A percentile compares a stretch with the other conserved stretches of the same genome.
Conservation (phyloP, 805 yeast species). For the Ogataea wickerhamii region DNA sequence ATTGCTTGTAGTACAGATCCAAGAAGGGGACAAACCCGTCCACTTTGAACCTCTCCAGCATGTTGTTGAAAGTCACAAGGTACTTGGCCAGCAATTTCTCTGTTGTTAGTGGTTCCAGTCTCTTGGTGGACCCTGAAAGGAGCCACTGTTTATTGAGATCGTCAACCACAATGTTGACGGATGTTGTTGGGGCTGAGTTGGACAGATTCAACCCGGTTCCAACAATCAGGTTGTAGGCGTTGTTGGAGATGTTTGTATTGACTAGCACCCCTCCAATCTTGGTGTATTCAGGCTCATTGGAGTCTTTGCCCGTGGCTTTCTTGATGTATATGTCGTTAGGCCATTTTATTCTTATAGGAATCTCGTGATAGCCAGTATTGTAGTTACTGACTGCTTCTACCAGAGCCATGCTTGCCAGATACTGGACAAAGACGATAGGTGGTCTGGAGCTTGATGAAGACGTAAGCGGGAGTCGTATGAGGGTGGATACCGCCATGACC, state of each 20-base stretch:
- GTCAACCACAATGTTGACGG: conserved; percentile 67
- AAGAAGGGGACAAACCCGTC: conserved; percentile 70
- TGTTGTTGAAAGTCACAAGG: conserved; percentile 59
- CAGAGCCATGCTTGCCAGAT: conserved; percentile 76
- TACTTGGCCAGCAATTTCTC: conserved; percentile 64
- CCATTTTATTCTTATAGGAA: conserved; percentile 90
- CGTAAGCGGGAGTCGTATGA: conserved; percentile 51
- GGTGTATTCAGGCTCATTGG: conserved; percentile 55
- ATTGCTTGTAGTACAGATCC: conserved; percentile 67
- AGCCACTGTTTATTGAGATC: conserved; percentile 54
- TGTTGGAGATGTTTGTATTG: conserved; percentile 65
- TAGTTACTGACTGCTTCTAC: conserved; percentile 71
- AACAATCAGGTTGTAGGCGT: conserved; percentile 61
- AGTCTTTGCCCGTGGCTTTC: conserved; percentile 47
- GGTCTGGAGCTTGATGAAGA: conserved; percentile 37
- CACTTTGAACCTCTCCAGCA: conserved; percentile 53
- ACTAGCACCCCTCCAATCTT: conserved; percentile 85
- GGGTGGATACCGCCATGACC: conserved; percentile 75
- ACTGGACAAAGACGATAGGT: conserved; percentile 80
- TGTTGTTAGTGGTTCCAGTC: conserved; percentile 26
- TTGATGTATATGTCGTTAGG: conserved; percentile 88
- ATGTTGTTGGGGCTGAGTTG: conserved; percentile 89
- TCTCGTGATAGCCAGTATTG: conserved; percentile 49
- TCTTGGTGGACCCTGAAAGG: conserved; percentile 31
- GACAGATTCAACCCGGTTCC: conserved; percentile 87